Evolutionary conservation across 306 rosid genomes (phyloP), one percentile per base, ranked within the genome.

Genomic region (Begonia peltatifolia): DNA sequence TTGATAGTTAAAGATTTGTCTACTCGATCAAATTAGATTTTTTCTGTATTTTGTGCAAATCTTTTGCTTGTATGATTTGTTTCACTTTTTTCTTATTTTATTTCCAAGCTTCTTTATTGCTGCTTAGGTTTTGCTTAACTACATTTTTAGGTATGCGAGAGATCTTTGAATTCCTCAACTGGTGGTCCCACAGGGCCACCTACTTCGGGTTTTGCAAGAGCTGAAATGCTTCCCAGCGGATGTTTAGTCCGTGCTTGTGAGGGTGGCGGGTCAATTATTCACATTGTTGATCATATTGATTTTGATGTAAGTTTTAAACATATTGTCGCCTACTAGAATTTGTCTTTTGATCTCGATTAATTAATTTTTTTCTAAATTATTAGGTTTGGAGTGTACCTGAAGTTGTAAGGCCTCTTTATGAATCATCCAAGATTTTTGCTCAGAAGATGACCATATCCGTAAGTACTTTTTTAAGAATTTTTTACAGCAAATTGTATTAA

Each of bases 341-440:
- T 20, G 23, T 2, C 38, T 30, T 30, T 30, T 5, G 9, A 30
- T 30, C 38, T 30, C 38, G 1, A 30, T 30, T 30, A 5, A 0
- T 30, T 7, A 30, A 30, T 1, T 25, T 30, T 30, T 6, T 30
- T 30, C 38, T 30, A 7, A 20, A 20, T 20, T 44, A n/a, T 10
- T 52, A 90, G 99, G 93, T 76, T 60, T 79, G 94, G 88, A 90
- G 99, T 50, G 99, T 90, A 9, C 99, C 99, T 49, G 99, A 90
- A 72, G 97, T 89, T 18, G 81, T 89, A 51, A 70, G 97, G 73
- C 94, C 95, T 52, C 95, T 89, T 14, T 90, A 90, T 9, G 93
- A 86, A 58, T 90, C 99, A 2, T 86, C 99, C n/a, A 86, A 90
- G 65, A 83, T 90, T 50, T 73, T 90, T 57, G 99, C 99, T 47